phyloP scores from a whole-genome alignment of 768 basidiomycete species.

The Pleurotus sapidus region DNA sequence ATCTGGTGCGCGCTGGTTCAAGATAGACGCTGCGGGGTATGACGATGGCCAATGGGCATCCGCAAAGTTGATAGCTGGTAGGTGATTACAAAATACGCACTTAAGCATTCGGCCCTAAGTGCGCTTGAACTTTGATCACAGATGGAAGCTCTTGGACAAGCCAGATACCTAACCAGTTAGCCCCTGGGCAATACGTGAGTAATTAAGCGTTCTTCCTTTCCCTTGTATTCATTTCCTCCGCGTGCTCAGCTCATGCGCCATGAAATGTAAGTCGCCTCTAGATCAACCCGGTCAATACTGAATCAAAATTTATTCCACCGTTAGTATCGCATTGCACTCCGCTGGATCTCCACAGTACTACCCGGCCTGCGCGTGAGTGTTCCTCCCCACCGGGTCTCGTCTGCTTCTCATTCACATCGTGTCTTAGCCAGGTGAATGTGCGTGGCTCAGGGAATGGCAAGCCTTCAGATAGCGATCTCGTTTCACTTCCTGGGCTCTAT shows the following conservation, averaged over 20 bases:
- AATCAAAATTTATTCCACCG: background rate
- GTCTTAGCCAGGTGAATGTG: constrained; percentile 30
- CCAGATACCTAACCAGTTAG: constrained; percentile 37
- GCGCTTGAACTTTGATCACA: constrained; percentile 12
- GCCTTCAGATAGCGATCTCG: constrained; percentile 29
- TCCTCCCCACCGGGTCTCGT: background rate
- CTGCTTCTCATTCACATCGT: background rate
- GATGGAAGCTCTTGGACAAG: constrained; percentile 39
- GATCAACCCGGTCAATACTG: background rate
- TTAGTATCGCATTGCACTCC: constrained; percentile 44
- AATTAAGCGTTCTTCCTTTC: background rate
- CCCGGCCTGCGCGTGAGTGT: constrained; percentile 46
- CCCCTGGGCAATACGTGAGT: constrained; percentile 49
- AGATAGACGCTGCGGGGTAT: constrained; percentile 44
- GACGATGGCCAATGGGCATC: constrained; percentile 39
- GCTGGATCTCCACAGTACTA: constrained; percentile 39
- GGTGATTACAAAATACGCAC: constrained; percentile 12
- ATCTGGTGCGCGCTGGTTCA: constrained; percentile 44
- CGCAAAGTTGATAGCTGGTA: constrained; percentile 37
- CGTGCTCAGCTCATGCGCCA: constrained; percentile 38
- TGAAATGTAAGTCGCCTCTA: constrained; percentile 37
- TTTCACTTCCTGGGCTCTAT: constrained; percentile 33
- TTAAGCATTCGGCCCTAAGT: too few relatives aligned
- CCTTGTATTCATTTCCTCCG: background rate
- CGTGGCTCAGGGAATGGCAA: constrained; percentile 33